Base-by-base conservation (phyloP, 75 land plant genomes). In the Cupressus sempervirens region DNA sequence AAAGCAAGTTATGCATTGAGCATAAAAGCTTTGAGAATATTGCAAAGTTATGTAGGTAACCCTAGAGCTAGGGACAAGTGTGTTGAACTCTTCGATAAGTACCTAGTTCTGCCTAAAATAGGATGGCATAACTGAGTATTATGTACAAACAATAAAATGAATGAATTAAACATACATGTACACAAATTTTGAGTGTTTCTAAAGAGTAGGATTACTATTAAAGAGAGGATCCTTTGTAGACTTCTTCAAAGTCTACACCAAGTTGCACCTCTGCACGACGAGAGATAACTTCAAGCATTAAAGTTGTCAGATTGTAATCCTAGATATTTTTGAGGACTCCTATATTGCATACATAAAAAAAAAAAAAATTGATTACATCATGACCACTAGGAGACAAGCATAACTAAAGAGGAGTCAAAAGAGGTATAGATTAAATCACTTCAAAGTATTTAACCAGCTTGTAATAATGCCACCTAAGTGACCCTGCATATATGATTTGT, bases 291-390 rank as follows among this genome's bases (percentile, higher is more conserved):
- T 94, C 94, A 74, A 94, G 82, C 96, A 94, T 90, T 94, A 94
- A 94, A 54, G 93, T 93, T 52, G 96, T 93, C 80, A 94, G 96
- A 84, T 94, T 94, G 85, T 89, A 83, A 11, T 92, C 94, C 0
- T 94, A 91, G 40, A 13, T 90, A 52, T 91, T 91, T 54, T 87
- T 93, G 0, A 87, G 87, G 32, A 93, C 89, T 11, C 94, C 93
- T 1, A 88, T 30, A 94, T 86, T 46, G 85, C 90, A 94, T 94
- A 84, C 46, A 88, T 67, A 38, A 85, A 32, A 40, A 70, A 77
- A 77, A n/a, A n/a, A n/a, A n/a, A n/a, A n/a, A n/a, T n/a, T 26
- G 18, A 40, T 43, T 41, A 40, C 9, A 43, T 77, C 43, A 77
- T 7, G 81, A 40, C 41, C 1, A 4, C 16, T 77, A 23, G 81